Conservation (phyloP, 2,329 filamentous ascomycete species). For the Cyclaneusma minus region DNA sequence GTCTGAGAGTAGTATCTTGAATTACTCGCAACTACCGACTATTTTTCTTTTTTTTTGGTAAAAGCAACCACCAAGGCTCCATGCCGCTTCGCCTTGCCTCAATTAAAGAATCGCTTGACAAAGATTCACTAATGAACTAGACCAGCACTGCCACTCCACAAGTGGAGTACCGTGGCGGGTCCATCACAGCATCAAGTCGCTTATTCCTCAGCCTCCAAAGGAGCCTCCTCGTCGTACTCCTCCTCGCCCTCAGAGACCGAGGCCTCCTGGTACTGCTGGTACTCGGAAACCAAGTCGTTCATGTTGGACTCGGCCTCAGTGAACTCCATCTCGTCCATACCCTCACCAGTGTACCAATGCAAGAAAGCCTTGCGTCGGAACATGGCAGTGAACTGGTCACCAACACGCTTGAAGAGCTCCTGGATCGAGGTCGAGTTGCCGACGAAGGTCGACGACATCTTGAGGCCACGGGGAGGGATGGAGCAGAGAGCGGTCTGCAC, state of each 20-base stretch:
- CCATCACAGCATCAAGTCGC: no score
- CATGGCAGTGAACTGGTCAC: slow-evolving; percentile 99
- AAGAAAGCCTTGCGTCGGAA: slow-evolving; percentile 99
- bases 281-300: slow-evolving; percentile 99
- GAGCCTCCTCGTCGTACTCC: slow-evolving; percentile 70
- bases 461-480: slow-evolving; percentile 90
- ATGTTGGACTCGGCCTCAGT: slow-evolving; percentile 99
- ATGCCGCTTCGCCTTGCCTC: no score
- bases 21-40: no score
- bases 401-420: slow-evolving; percentile 99
- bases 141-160: no score
- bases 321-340: slow-evolving; percentile 99
- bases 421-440: slow-evolving; percentile 99
- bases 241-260: slow-evolving; percentile 94
- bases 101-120: no score
- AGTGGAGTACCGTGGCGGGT: no score
- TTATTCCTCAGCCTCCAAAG: slow-evolving; percentile 56
- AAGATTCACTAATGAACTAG: no score
- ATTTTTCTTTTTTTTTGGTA: no score
- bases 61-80: no score
- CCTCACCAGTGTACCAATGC: slow-evolving; percentile 99
- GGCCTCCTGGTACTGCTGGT: slow-evolving; percentile 99
- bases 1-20: no score
- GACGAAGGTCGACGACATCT: slow-evolving; percentile 98
- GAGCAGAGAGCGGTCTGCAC: slow-evolving; percentile 99